Evolutionary conservation across 768 basidiomycete genomes (phyloP).

Genomic region (Hygrophorus pudorinus): DNA sequence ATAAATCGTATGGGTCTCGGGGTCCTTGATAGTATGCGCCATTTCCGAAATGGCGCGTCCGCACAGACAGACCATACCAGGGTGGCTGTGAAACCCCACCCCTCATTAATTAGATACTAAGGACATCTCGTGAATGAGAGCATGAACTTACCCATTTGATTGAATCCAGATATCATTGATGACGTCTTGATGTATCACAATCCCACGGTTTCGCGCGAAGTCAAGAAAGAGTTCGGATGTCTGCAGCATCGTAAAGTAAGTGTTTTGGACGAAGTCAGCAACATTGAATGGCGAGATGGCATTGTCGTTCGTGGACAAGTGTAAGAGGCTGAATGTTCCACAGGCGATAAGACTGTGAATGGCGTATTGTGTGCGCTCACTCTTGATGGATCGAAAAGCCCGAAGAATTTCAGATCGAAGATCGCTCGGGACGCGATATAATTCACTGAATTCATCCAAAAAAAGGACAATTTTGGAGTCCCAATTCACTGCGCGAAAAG

Average conservation of each 20-base stretch:
- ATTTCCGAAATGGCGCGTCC: no score
- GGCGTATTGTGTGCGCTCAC: background rate
- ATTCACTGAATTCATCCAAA: slow-evolving; percentile 2
- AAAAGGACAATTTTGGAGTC: background rate
- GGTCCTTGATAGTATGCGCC: no score
- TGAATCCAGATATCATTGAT: slow-evolving; percentile 1
- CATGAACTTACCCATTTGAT: background rate
- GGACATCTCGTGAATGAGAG: no score
- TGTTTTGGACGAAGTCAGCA: background rate
- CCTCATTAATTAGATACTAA: no score
- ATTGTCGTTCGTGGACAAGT: background rate
- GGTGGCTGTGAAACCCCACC: background rate
- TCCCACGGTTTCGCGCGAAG: background rate
- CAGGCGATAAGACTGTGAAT: background rate
- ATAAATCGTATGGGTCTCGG: background rate
- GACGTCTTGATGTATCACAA: background rate
- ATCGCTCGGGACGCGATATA: background rate
- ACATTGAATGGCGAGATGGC: background rate
- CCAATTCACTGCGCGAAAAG: background rate
- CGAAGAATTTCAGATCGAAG: background rate
- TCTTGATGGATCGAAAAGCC: slow-evolving; percentile 1
- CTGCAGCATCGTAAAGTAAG: background rate
- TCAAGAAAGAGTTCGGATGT: background rate
- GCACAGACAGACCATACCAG: background rate
- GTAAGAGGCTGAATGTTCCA: slow-evolving; percentile 1